Base-by-base conservation (phyloP, 1,284 basidiomycete species). In the Neotropicomus parvogracilis region DNA sequence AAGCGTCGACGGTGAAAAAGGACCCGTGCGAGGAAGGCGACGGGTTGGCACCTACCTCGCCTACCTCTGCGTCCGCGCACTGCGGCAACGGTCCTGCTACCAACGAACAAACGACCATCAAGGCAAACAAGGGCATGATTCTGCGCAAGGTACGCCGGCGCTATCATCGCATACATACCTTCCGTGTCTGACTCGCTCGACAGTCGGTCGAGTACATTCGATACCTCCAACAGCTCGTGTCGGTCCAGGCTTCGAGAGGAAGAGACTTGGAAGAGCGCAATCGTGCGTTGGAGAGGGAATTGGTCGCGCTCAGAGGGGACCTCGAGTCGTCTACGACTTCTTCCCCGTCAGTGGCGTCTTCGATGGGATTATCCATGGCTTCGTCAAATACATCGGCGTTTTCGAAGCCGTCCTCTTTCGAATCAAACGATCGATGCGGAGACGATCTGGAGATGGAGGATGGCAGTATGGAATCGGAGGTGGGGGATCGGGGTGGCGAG, bases 111-210 rank as follows among this genome's bases (percentile, higher is more conserved):
- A 49, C 58, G 34, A 59, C 57, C 21, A 67, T 88, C 40, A 92
- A 92, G 64, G 90, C 90, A 36, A 93, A 93, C 70, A 93, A 93
- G 74, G 90, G 90, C 33, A 88, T 92, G 80, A 91, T 93, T 44
- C 68, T 93, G 33, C 70, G 86, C 56, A 92, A 92, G 65, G 63
- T 67, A 28, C 0, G 46, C 49, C n/a, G 31, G 6, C 6, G 12
- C 2, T 1, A 3, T 2, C 10, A n/a, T n/a, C n/a, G n/a, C n/a
- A n/a, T 26, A 31, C 41, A 42, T 50, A 46, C 11, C 43, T 36
- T 6, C 2, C 8, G 14, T 12, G 4, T 49, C 42, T 60, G 50
- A 63, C 34, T 0, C n/a, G 6, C 20, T 3, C 3, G 3, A 9
- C 40, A 65, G 79, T 88, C 84, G 49, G 91, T 93, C 27, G 90